phyloP scores from a whole-genome alignment of 495 filamentous ascomycete genomes.

The Parathielavia hyrcaniae region DNA sequence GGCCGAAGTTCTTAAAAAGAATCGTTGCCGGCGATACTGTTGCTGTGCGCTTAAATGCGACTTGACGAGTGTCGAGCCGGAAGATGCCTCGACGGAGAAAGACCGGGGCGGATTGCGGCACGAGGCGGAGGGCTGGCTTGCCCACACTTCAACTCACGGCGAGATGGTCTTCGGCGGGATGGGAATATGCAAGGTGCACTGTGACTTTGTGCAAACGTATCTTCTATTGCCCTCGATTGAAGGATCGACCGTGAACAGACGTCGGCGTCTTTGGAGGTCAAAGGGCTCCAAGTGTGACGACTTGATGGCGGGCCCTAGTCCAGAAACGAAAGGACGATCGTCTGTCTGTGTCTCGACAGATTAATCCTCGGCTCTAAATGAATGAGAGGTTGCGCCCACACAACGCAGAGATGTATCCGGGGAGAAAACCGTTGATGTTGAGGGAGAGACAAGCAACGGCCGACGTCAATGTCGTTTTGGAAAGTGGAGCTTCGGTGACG shows the following conservation, averaged over 20 bases:
- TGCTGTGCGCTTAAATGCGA: conserved; percentile 7
- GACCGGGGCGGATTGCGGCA: conserved; percentile 8
- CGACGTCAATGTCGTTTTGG: conserved; percentile 29
- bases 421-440: conserved; percentile 16
- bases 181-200: conserved; percentile 26
- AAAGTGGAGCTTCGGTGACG: conserved; percentile 25
- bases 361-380: conserved; percentile 35
- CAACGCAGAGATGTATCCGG: conserved; percentile 26
- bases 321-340: conserved; percentile 29
- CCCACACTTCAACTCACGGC: conserved; percentile 29
- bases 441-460: conserved; percentile 29
- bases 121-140: conserved; percentile 10
- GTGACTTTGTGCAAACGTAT: conserved; percentile 36
- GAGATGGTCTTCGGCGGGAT: conserved; percentile 24
- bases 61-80: background rate
- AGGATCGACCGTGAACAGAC: conserved; percentile 33
- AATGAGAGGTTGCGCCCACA: conserved; percentile 39
- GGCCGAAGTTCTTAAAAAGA: conserved; percentile 12
- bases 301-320: conserved; percentile 27
- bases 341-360: conserved; percentile 29
- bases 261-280: conserved; percentile 27
- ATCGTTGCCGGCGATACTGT: conserved; percentile 1
- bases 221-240: conserved; percentile 34
- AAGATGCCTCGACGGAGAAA: conserved; percentile 15
- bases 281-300: conserved; percentile 27